Percentiles rank a stretch among this genome's conserved stretches.
These are phyloP conservation scores for Teratosphaeria pseudoeucalypti DNA, from an alignment of 2,329 filamentous ascomycete species.

Conservation along the genomic window DNA sequence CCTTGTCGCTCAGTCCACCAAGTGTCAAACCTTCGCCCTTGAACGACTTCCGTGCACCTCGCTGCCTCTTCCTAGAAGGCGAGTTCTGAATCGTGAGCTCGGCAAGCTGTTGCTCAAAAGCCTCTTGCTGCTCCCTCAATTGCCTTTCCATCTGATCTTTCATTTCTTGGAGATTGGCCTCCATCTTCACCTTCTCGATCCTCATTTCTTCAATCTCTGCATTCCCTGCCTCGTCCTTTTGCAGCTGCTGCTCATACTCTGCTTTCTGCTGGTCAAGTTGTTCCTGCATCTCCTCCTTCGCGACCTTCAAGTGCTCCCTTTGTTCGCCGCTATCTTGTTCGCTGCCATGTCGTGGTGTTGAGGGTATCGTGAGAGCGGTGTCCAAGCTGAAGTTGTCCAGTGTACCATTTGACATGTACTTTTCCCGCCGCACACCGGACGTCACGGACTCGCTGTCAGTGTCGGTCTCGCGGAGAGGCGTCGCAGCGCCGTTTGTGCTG, in stretches of 20 bases:
- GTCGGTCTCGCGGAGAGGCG: constrained; percentile 33
- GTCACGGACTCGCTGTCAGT: constrained; percentile 84
- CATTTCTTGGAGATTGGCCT: constrained; percentile 62
- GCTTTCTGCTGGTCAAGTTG: constrained; percentile 78
- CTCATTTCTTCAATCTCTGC: constrained; percentile 75
- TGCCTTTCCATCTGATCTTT: constrained; percentile 87
- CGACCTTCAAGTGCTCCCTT: constrained; percentile 62
- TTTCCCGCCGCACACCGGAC: constrained; percentile 74
- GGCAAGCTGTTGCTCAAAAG: constrained; percentile 75
- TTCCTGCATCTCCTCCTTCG: constrained; percentile 71
- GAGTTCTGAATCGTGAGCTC: constrained; percentile 45
- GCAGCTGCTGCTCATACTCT: constrained; percentile 68
- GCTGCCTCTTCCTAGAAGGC: constrained; percentile 38
- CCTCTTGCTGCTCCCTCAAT: constrained; percentile 69
- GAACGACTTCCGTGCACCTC: constrained; percentile 6
- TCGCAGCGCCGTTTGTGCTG: constrained; percentile 19
- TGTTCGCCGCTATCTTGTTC: constrained; percentile 74
- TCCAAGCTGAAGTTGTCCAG: constrained; percentile 94
- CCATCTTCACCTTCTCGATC: constrained; percentile 75
- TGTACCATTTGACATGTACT: constrained; percentile 89
- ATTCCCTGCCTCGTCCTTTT: constrained; percentile 61
- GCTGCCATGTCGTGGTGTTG: constrained; percentile 71
- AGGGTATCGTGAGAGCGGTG: constrained; percentile 86
- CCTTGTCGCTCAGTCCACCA: constrained; percentile 59
- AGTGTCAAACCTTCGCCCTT: neutral